A percentile compares a stretch with the other conserved stretches of the same genome.
These are phyloP conservation scores for Gossypium bickii DNA, from an alignment of 345 rosid species.

Conservation along the genomic window DNA sequence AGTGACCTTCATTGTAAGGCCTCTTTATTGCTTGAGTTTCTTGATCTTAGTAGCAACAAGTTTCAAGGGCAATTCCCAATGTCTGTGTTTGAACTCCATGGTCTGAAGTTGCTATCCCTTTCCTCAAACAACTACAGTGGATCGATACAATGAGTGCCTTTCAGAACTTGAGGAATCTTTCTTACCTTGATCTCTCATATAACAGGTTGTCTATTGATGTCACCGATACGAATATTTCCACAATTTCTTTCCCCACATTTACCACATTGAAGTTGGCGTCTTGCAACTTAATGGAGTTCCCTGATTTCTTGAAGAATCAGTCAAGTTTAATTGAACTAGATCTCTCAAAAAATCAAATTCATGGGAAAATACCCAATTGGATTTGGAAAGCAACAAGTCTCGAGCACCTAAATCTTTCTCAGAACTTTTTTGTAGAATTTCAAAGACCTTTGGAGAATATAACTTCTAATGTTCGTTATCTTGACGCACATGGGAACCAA, in stretches of 20 bases:
- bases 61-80: no score
- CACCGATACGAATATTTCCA: neutral
- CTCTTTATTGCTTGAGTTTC: conserved; percentile 5
- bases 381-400: conserved; percentile 25
- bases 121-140: no score
- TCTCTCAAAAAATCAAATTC: conserved; percentile 12
- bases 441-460: no score
- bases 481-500: conserved; percentile 28
- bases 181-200: conserved; percentile 39
- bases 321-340: conserved; percentile 12
- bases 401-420: conserved; percentile 12
- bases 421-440: no score
- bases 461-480: neutral
- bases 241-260: conserved; percentile 12
- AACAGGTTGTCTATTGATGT: conserved; percentile 27
- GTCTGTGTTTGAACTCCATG: no score
- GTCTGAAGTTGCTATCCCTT: no score
- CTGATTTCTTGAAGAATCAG: conserved; percentile 31
- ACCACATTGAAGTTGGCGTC: conserved; percentile 37
- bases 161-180: conserved; percentile 4
- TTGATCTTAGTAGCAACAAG: conserved; percentile 41
- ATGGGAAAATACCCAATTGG: conserved; percentile 40
- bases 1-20: neutral
- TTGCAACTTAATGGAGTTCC: conserved; percentile 33
- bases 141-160: conserved; percentile 3